Evolutionary conservation across 371 early-diverging fungal species (phyloP).

Genomic region (Apophysomyces variabilis): DNA sequence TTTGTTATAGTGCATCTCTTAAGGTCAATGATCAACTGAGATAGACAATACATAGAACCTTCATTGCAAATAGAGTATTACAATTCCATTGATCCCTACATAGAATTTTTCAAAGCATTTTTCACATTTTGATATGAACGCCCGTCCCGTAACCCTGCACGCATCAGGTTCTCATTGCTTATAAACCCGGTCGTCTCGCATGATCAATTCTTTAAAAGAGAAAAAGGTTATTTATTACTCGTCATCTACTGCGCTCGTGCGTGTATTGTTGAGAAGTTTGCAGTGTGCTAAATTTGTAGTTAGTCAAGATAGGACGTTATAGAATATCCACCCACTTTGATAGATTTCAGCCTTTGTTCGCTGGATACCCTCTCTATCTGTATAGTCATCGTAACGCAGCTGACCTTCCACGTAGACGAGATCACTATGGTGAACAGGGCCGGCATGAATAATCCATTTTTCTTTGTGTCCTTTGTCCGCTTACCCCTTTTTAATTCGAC

Average conservation of each 20-base stretch:
- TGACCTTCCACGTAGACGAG: slow-evolving; percentile 67
- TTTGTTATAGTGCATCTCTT: too few relatives aligned
- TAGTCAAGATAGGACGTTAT: neutral
- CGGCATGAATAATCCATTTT: neutral
- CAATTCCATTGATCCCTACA: too few relatives aligned
- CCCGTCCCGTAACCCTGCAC: too few relatives aligned
- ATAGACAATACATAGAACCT: too few relatives aligned
- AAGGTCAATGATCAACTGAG: too few relatives aligned
- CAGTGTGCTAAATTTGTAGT: neutral
- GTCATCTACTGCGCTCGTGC: neutral
- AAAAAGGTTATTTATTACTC: neutral
- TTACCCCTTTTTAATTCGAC: slow-evolving; percentile 60
- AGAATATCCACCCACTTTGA: slow-evolving; percentile 40
- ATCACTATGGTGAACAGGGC: slow-evolving; percentile 37
- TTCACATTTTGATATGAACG: too few relatives aligned
- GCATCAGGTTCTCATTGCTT: too few relatives aligned
- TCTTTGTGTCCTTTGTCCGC: slow-evolving; percentile 2
- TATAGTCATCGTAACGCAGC: slow-evolving; percentile 62
- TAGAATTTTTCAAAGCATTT: too few relatives aligned
- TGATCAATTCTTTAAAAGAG: too few relatives aligned
- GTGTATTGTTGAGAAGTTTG: neutral
- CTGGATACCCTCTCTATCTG: slow-evolving; percentile 63
- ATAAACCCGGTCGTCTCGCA: too few relatives aligned
- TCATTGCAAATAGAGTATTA: too few relatives aligned
- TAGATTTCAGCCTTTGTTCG: slow-evolving; percentile 63